phyloP scores from a whole-genome alignment of 2,329 filamentous ascomycete species.

The Rutstroemia sp. region DNA sequence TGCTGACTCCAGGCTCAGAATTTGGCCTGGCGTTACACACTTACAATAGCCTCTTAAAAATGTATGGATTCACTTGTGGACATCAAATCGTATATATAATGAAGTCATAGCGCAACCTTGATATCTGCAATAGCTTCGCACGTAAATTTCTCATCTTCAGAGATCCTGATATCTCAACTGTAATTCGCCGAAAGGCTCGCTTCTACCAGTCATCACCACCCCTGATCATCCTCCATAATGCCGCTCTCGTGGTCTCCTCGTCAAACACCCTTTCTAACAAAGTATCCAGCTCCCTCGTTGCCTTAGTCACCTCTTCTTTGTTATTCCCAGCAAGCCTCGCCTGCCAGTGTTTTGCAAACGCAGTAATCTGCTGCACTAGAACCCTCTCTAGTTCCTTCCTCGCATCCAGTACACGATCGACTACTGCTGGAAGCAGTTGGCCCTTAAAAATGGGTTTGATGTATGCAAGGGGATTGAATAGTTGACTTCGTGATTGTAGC shows the following conservation, averaged over 20 bases:
- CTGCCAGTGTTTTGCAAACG: slow-evolving; percentile 53
- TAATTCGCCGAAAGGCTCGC: too few relatives aligned
- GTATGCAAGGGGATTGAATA: slow-evolving; percentile 44
- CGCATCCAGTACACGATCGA: slow-evolving; percentile 45
- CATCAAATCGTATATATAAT: too few relatives aligned
- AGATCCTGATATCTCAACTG: too few relatives aligned
- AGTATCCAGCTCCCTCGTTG: slow-evolving; percentile 49
- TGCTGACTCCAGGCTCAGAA: too few relatives aligned
- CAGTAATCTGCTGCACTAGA: slow-evolving; percentile 53
- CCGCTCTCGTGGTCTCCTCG: slow-evolving; percentile 27
- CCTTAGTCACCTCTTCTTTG: slow-evolving; percentile 40
- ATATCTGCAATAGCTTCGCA: too few relatives aligned
- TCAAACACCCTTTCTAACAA: slow-evolving; percentile 49
- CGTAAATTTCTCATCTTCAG: too few relatives aligned
- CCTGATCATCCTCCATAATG: slow-evolving; percentile 29
- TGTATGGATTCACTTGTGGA: too few relatives aligned
- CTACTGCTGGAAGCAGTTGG: slow-evolving; percentile 30
- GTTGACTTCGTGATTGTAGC: slow-evolving; percentile 38
- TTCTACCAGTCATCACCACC: slow-evolving; percentile 5
- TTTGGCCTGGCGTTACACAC: too few relatives aligned
- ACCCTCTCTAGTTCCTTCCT: slow-evolving; percentile 58
- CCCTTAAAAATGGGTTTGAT: slow-evolving; percentile 36
- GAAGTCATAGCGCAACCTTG: too few relatives aligned
- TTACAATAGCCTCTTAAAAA: too few relatives aligned
- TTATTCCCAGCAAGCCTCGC: slow-evolving; percentile 41